These are phyloP conservation scores for Clitopilus passeckerianus DNA, from an alignment of 768 basidiomycete species.

Conservation along the genomic window DNA sequence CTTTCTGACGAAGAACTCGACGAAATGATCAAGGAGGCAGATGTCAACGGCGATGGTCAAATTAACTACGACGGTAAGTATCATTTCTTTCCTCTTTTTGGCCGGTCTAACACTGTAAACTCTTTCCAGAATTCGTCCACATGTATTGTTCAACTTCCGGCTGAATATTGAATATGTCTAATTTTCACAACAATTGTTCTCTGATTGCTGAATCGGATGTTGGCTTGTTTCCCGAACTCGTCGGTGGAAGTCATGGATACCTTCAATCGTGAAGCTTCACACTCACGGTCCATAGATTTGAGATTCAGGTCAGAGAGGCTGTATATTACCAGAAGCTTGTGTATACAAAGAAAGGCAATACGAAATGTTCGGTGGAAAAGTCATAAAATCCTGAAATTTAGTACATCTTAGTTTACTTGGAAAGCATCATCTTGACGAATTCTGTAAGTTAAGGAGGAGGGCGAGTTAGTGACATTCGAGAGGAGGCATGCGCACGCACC, in stretches of 20 bases:
- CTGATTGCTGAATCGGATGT: too few relatives aligned
- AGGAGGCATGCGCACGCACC: constrained; percentile 30
- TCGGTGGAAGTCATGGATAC: too few relatives aligned
- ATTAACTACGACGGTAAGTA: constrained; percentile 43
- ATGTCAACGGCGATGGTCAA: constrained; percentile 79
- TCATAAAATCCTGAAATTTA: not conserved
- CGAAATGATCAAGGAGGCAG: constrained; percentile 92
- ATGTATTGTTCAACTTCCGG: not conserved
- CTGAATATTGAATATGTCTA: too few relatives aligned
- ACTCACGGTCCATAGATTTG: not conserved
- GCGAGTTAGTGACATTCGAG: constrained; percentile 1
- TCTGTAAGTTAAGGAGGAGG: constrained; percentile 33
- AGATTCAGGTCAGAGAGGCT: not conserved
- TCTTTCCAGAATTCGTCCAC: not conserved
- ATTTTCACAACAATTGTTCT: too few relatives aligned
- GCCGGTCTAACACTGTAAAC: not conserved
- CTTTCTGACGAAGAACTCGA: constrained; percentile 75
- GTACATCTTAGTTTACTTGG: constrained; percentile 38
- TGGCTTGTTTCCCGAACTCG: too few relatives aligned
- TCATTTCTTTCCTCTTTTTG: not conserved
- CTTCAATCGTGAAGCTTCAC: too few relatives aligned
- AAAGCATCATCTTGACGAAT: constrained; percentile 82
- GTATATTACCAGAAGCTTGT: not conserved
- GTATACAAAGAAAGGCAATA: not conserved
- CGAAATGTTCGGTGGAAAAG: not conserved